phyloP scores from a whole-genome alignment of 352 stramenopile genomes.

The Phytopythium aichiense region DNA sequence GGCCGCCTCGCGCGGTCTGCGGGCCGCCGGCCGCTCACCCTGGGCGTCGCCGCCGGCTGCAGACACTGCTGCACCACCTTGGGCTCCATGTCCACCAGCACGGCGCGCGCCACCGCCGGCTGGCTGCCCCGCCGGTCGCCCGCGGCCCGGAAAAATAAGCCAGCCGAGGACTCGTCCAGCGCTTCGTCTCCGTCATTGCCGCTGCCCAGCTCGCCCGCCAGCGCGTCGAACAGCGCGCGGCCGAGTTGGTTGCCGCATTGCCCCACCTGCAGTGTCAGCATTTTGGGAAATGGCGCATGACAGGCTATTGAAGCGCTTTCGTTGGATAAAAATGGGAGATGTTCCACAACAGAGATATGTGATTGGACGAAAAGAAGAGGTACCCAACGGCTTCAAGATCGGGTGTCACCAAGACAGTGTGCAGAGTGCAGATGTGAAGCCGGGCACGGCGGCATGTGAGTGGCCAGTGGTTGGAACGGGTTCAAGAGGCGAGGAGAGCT shows the following conservation, averaged over 20 bases:
- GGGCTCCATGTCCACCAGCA: conserved; percentile 84
- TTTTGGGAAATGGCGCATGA: conserved; percentile 2
- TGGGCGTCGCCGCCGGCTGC: not conserved
- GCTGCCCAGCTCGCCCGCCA: conserved; percentile 30
- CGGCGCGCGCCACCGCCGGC: conserved; percentile 35
- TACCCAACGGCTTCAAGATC: too few species aligned
- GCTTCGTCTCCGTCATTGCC: not conserved
- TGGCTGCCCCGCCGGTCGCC: not conserved
- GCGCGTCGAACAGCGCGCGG: conserved; percentile 52
- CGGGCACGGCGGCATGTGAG: too few species aligned
- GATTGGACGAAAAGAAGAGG: too few species aligned
- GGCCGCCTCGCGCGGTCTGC: not conserved
- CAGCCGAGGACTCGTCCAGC: not conserved
- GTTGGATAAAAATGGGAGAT: not conserved
- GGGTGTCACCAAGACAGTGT: too few species aligned
- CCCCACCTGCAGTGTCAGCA: conserved; percentile 72
- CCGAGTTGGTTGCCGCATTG: conserved; percentile 81
- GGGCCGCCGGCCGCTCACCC: not conserved
- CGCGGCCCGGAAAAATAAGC: conserved; percentile 30
- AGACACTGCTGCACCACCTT: conserved; percentile 66
- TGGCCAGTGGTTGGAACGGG: too few species aligned
- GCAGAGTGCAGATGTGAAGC: too few species aligned
- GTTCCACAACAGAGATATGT: too few species aligned
- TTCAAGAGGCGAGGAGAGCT: too few species aligned
- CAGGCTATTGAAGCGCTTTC: not conserved